Conservation (phyloP, 768 basidiomycete genomes). For the Pseudohyphozyma bogoriensis region DNA sequence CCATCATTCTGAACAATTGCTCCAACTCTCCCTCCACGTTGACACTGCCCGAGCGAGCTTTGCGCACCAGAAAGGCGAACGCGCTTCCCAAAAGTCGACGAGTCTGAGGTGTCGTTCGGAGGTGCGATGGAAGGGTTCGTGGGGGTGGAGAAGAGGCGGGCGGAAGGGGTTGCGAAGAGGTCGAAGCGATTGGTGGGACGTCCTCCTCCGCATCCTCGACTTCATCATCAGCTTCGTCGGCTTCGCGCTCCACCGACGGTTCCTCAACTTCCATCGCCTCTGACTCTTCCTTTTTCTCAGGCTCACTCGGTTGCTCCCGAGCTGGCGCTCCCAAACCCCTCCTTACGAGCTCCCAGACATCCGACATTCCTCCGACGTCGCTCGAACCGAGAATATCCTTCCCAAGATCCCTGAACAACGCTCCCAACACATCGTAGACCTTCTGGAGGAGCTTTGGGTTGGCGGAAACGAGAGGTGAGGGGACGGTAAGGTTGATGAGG, state of each 20-base stretch:
- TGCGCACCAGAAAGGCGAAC: conserved; percentile 28
- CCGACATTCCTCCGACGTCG: background rate
- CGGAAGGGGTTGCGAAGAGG: conserved; percentile 7
- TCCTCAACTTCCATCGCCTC: conserved; percentile 5
- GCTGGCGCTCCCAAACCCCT: conserved; percentile 24
- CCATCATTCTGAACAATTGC: background rate
- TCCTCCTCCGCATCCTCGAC: conserved; percentile 11
- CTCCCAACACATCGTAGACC: conserved; percentile 26
- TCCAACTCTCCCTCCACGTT: conserved; percentile 9
- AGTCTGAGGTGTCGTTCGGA: conserved; percentile 28
- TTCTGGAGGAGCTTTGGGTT: conserved; percentile 27
- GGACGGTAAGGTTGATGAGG: conserved; percentile 25
- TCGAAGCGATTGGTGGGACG: conserved; percentile 19
- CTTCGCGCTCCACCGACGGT: background rate
- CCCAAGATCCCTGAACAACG: conserved; percentile 22
- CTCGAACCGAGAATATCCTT: conserved; percentile 14
- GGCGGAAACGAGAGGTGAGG: conserved; percentile 22
- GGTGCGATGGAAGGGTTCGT: background rate
- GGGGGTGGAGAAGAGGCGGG: background rate
- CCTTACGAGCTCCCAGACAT: conserved; percentile 22
- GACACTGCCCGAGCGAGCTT: conserved; percentile 6
- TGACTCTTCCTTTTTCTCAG: background rate
- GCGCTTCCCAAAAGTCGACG: conserved; percentile 25
- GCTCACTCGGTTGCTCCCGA: background rate
- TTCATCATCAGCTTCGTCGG: background rate